These are phyloP conservation scores for Clavispora carvajalis DNA, from an alignment of 805 yeast genomes.

Conservation along the genomic window DNA sequence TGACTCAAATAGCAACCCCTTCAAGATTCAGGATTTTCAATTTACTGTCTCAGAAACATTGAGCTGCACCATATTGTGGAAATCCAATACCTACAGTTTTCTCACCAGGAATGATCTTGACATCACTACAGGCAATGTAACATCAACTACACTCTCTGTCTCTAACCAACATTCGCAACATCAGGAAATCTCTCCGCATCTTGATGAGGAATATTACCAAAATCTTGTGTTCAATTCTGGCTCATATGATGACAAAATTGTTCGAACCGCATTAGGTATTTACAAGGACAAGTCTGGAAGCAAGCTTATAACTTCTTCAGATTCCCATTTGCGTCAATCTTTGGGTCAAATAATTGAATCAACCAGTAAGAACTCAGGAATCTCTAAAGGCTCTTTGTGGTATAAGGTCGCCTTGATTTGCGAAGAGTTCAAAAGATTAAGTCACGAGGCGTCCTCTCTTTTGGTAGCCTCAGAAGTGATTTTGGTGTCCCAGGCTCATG, in stretches of 20 bases:
- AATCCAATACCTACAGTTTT: constrained; percentile 45
- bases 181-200: constrained; percentile 21
- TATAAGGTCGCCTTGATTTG: constrained; percentile 65
- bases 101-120: constrained; percentile 5
- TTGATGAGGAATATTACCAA: constrained; percentile 41
- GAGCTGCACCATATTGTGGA: constrained; percentile 47
- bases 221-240: constrained; percentile 44
- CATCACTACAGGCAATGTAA: constrained; percentile 1
- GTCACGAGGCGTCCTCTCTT: constrained; percentile 54
- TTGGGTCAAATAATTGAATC: constrained; percentile 9
- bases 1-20: background rate
- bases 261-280: constrained; percentile 49
- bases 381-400: constrained; percentile 50
- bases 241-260: constrained; percentile 41
- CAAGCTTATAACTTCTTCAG: constrained; percentile 5
- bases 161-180: constrained; percentile 19
- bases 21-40: constrained; percentile 13
- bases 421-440: constrained; percentile 58
- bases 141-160: constrained; percentile 16
- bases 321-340: constrained; percentile 20
- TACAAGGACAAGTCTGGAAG: constrained; percentile 38
- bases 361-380: constrained; percentile 16
- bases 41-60: constrained; percentile 1
- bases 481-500: constrained; percentile 28
- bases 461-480: constrained; percentile 8